phyloP scores from a whole-genome alignment of 148 eudicot species.

The Chenopodium quinoa region DNA sequence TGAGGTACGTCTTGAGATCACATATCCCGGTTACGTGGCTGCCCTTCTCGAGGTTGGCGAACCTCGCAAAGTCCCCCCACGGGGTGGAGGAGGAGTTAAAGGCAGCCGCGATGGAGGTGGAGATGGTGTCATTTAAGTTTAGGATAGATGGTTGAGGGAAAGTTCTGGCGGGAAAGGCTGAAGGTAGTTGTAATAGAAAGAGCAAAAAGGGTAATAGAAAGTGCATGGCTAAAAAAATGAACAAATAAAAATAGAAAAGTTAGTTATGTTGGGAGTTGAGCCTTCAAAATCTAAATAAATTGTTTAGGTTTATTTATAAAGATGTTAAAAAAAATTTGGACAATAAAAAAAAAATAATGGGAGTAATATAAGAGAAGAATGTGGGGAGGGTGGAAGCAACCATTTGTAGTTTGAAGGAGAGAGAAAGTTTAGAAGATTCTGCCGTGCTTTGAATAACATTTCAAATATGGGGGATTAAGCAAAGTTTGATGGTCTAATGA shows the following conservation, averaged over 20 bases:
- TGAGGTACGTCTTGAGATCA: slow-evolving; percentile 63
- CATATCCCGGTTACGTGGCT: slow-evolving; percentile 50
- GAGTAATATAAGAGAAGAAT: slow-evolving; percentile 1
- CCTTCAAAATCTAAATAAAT: not conserved
- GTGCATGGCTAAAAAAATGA: slow-evolving; percentile 31
- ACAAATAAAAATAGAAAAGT: not conserved
- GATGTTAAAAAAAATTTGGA: not conserved
- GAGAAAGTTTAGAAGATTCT: slow-evolving; percentile 56
- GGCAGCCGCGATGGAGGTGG: slow-evolving; percentile 10
- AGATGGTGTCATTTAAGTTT: slow-evolving; percentile 19
- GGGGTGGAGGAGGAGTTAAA: slow-evolving; percentile 34
- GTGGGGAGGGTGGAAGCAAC: slow-evolving; percentile 17
- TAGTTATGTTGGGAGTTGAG: slow-evolving; percentile 31
- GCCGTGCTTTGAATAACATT: slow-evolving; percentile 40
- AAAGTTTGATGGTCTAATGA: slow-evolving; percentile 26
- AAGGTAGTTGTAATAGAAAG: slow-evolving; percentile 16
- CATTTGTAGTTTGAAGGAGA: slow-evolving; percentile 14
- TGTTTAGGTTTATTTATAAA: not conserved
- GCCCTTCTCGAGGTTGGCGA: slow-evolving; percentile 56
- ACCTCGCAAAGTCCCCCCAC: slow-evolving; percentile 50
- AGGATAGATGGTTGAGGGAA: slow-evolving; percentile 22
- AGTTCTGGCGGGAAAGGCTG: slow-evolving; percentile 44
- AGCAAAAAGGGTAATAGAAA: slow-evolving; percentile 31
- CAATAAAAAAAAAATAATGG: not conserved
- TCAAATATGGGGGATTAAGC: slow-evolving; percentile 20